phyloP scores from a whole-genome alignment of 2,329 filamentous ascomycete species.

The Epichloe sibirici region DNA sequence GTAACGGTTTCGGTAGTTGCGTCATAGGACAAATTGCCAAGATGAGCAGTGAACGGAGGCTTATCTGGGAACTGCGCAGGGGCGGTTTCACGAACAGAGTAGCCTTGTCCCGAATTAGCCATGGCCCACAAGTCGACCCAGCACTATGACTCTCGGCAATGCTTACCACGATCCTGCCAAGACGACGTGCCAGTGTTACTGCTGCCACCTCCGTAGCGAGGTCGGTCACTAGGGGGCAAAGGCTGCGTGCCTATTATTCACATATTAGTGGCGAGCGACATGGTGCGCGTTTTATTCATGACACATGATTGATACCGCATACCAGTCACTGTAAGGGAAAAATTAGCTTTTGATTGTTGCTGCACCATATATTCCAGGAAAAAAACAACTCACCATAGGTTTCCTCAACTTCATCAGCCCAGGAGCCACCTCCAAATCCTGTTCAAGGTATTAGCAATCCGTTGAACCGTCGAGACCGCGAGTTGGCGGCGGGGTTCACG shows the following conservation, averaged over 20 bases:
- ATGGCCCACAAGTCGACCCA: not conserved
- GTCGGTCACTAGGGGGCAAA: conserved; percentile 38
- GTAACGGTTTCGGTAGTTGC: conserved; percentile 71
- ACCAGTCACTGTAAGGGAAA: conserved; percentile 21
- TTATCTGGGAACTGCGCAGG: conserved; percentile 67
- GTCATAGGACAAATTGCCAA: conserved; percentile 95
- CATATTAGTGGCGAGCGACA: not conserved
- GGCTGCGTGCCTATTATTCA: conserved; percentile 40
- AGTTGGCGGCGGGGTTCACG: conserved; percentile 13
- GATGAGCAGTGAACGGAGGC: conserved; percentile 89
- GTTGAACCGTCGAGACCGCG: conserved; percentile 8
- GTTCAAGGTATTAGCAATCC: conserved; percentile 1
- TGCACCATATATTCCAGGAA: not conserved
- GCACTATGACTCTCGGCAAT: not conserved
- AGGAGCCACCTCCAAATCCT: conserved; percentile 60
- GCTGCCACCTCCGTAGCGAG: conserved; percentile 20
- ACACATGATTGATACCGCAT: conserved; percentile 8
- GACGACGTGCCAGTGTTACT: conserved; percentile 19
- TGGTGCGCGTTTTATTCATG: not conserved
- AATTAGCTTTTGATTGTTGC: conserved; percentile 15
- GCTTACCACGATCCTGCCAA: conserved; percentile 34
- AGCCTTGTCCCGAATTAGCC: conserved; percentile 31
- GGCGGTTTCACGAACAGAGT: conserved; percentile 56
- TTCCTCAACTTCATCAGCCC: conserved; percentile 98
- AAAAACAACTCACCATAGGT: conserved; percentile 51